These are phyloP conservation scores for Botrytis cinerea DNA, from an alignment of 2,329 filamentous ascomycete genomes.

Conservation along the genomic window DNA sequence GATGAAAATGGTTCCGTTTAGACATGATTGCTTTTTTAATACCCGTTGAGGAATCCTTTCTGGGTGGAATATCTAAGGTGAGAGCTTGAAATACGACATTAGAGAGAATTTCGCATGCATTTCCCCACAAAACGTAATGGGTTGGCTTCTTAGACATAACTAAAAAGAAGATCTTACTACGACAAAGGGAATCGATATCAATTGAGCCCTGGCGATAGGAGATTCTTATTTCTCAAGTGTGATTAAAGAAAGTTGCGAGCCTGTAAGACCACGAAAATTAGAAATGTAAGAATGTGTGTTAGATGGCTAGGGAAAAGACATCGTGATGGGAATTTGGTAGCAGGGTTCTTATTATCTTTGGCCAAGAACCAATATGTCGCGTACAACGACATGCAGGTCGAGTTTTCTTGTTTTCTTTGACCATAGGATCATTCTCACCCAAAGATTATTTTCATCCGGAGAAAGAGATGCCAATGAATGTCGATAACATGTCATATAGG, in stretches of 20 bases:
- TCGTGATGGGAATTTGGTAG: not conserved
- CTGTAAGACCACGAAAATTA: not conserved
- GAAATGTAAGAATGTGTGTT: not conserved
- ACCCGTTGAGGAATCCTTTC: no score
- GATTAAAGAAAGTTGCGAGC: not conserved
- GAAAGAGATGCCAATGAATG: not conserved
- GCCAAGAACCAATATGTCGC: conserved; percentile 4
- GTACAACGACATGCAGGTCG: not conserved
- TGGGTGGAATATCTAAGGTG: not conserved
- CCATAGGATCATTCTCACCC: not conserved
- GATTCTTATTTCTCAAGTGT: not conserved
- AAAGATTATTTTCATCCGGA: not conserved
- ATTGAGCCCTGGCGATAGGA: not conserved
- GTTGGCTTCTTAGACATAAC: not conserved
- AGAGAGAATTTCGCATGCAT: conserved; percentile 7
- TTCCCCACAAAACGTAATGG: conserved; percentile 11
- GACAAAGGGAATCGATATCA: not conserved
- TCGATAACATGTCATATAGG: not conserved
- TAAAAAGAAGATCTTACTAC: not conserved
- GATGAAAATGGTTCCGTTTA: not conserved
- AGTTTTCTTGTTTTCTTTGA: not conserved
- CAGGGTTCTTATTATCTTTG: not conserved
- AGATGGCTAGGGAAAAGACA: not conserved
- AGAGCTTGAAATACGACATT: conserved; percentile 2
- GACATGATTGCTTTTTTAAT: not conserved